Percentiles rank a stretch among this genome's conserved stretches.
phyloP scores from a whole-genome alignment of 805 yeast species.

The Metschnikowia proteae region DNA sequence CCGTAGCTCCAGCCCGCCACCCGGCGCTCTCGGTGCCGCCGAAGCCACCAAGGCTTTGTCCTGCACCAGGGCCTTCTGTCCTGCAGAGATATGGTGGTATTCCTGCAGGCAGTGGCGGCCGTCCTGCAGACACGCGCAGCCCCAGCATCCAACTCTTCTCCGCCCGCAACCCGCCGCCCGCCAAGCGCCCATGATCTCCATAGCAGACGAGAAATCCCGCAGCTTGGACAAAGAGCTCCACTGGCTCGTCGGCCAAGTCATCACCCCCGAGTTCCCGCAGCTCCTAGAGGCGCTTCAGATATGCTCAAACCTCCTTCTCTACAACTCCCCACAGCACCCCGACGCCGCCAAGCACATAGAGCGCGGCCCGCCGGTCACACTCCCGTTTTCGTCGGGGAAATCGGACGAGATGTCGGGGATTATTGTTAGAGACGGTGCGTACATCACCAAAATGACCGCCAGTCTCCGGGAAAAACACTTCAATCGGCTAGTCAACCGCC shows the following conservation, averaged over 20 bases:
- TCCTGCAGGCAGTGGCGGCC: too few species aligned
- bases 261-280: slow-evolving; percentile 19
- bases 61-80: too few species aligned
- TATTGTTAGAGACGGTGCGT: slow-evolving; percentile 51
- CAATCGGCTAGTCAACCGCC: slow-evolving; percentile 28
- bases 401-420: slow-evolving; percentile 60
- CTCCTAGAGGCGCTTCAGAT: slow-evolving; percentile 35
- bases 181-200: slow-evolving; percentile 1
- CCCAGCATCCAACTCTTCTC: too few species aligned
- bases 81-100: too few species aligned
- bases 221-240: slow-evolving; percentile 19
- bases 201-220: slow-evolving; percentile 6
- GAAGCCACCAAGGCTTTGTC: too few species aligned
- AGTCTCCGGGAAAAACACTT: slow-evolving; percentile 40
- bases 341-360: slow-evolving; percentile 24
- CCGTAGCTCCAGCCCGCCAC: too few species aligned
- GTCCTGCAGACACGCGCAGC: too few species aligned
- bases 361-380: slow-evolving; percentile 42
- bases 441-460: slow-evolving; percentile 47
- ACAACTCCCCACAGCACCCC: slow-evolving; percentile 36
- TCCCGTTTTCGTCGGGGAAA: slow-evolving; percentile 55
- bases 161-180: neutral
- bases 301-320: slow-evolving; percentile 34
- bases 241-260: slow-evolving; percentile 16
- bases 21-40: too few species aligned